Base-by-base conservation (phyloP, 179 eudicot genomes). In the Silene coronaria region DNA sequence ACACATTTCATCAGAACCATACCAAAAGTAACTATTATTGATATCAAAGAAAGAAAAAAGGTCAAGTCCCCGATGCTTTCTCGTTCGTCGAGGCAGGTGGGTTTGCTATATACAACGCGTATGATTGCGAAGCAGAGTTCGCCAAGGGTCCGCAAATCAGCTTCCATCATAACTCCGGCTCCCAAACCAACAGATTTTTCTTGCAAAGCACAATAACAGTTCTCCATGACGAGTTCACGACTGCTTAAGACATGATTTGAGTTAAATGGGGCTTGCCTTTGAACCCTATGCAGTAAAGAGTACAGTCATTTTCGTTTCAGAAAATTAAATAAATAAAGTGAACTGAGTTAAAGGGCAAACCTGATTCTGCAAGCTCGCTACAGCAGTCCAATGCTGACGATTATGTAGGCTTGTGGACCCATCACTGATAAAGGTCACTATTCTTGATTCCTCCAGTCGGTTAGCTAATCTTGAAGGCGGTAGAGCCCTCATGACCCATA, bases 401-500 rank as follows among this genome's bases (percentile, higher is more conserved):
- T 76, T 82, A 73, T 86, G 85, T 32, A 76, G 60, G 58, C 84
- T 67, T 45, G 78, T 82, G 8, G 91, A 82, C 74, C 81, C 76
- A 66, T 89, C 94, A 65, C 79, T 89, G 46, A 94, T 81, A 70
- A 87, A 91, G 68, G 98, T 82, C 78, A 92, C 85, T 14, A 89
- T 88, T 79, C 81, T 82, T 38, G 94, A 85, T 79, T 94, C 97
- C 78, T 86, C 88, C 14, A 55, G 80, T 74, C 84, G 78, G 60
- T 53, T 73, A 48, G 78, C 79, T 13, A 63, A 80, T 60, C 80
- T 59, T 30, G 89, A 76, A 66, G 94, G 93, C 71, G 98, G 97
- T 64, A 94, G 75, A 79, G 90, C 97, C 82, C 92, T 90, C 98
- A 94, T 94, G 74, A 90, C 88, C 91, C 93, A 89, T 66, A 94